Base-by-base conservation (phyloP, 306 rosid genomes). In the Luffa aegyptiaca region DNA sequence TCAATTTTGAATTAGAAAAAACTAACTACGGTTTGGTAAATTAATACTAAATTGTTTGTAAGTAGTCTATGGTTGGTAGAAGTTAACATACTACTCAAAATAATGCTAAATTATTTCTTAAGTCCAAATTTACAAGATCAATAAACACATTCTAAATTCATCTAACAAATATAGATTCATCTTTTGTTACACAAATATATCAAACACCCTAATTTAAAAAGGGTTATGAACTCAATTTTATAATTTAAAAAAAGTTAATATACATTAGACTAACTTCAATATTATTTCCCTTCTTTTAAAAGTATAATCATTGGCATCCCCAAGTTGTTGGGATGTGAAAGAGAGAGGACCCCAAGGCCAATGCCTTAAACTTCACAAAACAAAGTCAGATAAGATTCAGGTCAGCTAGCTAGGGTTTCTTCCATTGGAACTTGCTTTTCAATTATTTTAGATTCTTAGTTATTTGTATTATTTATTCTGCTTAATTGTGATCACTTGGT, bases 321-420 rank as follows among this genome's bases (percentile, higher is more conserved):
- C 68, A 61, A 61, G 68, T 61, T 18, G 9, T 68, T 41, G 74
- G 49, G 49, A 66, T 39, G 45, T 37, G 73, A 66, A 8, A 39
- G 73, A 66, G 46, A 64, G 72, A 64, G 71, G 6, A 37, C 26
- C 33, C 49, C 7, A 68, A 41, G 52, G 33, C 35, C 74, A 68
- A 68, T 68, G 74, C 74, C 74, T 68, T 68, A 18, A 68, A 68
- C 74, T 41, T 68, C 52, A 68, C 52, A 68, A 68, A 68, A 39
- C 49, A 61, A 61, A 41, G 52, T 41, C 16, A 18, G 33, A 66
- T 18, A 66, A 66, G 37, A 59, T 9, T 39, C 14, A 39, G 46
- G 73, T 39, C 31, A 39, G 73, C 14, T 37, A 39, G 68, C 3
- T 65, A 16, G 26, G 48, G 26, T 65, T 65, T 66, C 72, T 36